Evolutionary conservation across 805 yeast genomes (phyloP).

Genomic region (Diddensiella santjacobensis): DNA sequence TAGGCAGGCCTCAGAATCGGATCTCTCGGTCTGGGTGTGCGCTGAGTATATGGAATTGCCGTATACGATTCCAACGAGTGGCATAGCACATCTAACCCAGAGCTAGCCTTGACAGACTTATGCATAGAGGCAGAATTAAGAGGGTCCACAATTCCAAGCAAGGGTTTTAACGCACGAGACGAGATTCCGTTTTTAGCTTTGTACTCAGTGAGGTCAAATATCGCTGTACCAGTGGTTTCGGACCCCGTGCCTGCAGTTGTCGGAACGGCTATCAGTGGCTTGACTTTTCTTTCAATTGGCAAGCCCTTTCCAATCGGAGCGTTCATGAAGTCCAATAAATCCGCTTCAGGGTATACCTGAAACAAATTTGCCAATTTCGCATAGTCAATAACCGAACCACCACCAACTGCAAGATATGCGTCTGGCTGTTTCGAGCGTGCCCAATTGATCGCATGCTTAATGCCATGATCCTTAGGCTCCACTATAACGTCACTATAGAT

Average conservation of each 20-base stretch:
- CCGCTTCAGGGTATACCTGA: constrained; percentile 40
- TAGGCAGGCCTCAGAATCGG: constrained; percentile 40
- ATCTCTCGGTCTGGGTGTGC: constrained; percentile 37
- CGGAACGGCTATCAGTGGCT: constrained; percentile 43
- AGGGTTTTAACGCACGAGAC: constrained; percentile 40
- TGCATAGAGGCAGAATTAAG: constrained; percentile 40
- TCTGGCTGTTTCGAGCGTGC: constrained; percentile 34
- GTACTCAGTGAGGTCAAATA: constrained; percentile 39
- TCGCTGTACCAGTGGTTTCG: constrained; percentile 45
- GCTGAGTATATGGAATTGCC: constrained; percentile 40
- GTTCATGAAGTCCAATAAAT: constrained; percentile 41
- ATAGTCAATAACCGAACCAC: constrained; percentile 47
- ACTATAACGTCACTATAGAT: constrained; percentile 36
- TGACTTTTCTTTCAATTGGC: constrained; percentile 34
- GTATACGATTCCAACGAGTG: constrained; percentile 46
- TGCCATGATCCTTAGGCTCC: constrained; percentile 38
- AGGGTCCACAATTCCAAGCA: constrained; percentile 44
- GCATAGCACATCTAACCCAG: constrained; percentile 44
- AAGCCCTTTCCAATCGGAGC: constrained; percentile 39
- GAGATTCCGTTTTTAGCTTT: constrained; percentile 44
- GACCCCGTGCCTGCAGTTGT: constrained; percentile 48
- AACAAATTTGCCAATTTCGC: constrained; percentile 43
- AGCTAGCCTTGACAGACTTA: constrained; percentile 39
- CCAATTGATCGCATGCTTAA: constrained; percentile 37
- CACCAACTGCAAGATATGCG: constrained; percentile 44